Conservation (phyloP, 768 basidiomycete genomes). For the Chalciporus chontae region DNA sequence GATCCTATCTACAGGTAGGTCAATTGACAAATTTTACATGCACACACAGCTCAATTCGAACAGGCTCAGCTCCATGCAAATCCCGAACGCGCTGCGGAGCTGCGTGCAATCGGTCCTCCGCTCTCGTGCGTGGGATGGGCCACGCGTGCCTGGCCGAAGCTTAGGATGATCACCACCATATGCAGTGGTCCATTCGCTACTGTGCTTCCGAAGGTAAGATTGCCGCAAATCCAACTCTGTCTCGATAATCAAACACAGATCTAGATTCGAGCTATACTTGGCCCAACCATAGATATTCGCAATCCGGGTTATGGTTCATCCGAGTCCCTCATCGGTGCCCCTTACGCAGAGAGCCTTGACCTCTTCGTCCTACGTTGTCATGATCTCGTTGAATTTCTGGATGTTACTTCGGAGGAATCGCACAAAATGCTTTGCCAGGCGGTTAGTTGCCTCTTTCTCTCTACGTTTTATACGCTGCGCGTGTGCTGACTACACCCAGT, state of each 20-base stretch:
- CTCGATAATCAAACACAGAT: background rate
- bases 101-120: constrained; percentile 10
- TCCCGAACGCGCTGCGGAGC: constrained; percentile 14
- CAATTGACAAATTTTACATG: background rate
- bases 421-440: constrained; percentile 7
- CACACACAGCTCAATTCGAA: background rate
- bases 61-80: constrained; percentile 10
- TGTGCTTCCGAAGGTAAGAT: constrained; percentile 16
- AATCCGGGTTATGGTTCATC: background rate
- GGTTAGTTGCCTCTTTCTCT: background rate
- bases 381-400: constrained; percentile 22
- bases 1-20: constrained; percentile 15
- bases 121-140: constrained; percentile 16
- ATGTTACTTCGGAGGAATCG: constrained; percentile 19
- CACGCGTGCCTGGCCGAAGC: constrained; percentile 17
- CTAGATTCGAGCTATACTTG: constrained; percentile 14
- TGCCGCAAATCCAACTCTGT: background rate
- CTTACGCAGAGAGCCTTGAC: background rate
- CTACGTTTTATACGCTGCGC: background rate
- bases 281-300: constrained; percentile 12
- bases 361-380: background rate
- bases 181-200: constrained; percentile 20
- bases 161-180: constrained; percentile 15
- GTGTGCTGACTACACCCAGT: background rate
- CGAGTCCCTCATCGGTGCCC: background rate